Evolutionary conservation across 2,329 filamentous ascomycete genomes (phyloP).

Genomic region (Penicillium frequentans): DNA sequence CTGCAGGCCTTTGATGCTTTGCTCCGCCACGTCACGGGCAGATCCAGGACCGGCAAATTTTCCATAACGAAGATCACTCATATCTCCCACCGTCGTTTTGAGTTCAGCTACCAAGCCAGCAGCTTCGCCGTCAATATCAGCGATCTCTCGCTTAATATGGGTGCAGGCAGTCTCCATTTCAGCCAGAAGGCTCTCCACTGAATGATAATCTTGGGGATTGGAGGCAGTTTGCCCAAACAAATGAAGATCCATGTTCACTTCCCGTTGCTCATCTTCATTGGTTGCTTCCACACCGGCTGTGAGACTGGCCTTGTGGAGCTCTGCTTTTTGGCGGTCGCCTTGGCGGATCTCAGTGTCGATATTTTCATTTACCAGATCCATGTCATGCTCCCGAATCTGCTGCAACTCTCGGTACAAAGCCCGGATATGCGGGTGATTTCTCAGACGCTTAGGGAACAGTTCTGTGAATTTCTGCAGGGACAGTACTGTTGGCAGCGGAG

Average conservation of each 20-base stretch:
- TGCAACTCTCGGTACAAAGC: slow-evolving; percentile 78
- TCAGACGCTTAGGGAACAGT: slow-evolving; percentile 69
- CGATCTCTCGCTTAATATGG: slow-evolving; percentile 68
- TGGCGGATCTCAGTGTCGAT: slow-evolving; percentile 40
- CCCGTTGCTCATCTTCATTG: slow-evolving; percentile 34
- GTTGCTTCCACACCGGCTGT: slow-evolving; percentile 36
- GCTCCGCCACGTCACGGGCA: slow-evolving; percentile 62
- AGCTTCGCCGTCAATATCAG: slow-evolving; percentile 65
- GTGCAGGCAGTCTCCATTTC: slow-evolving; percentile 67
- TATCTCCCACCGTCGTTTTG: slow-evolving; percentile 64
- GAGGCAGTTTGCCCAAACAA: slow-evolving; percentile 56
- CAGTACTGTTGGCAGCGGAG: slow-evolving; percentile 70
- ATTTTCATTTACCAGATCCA: slow-evolving; percentile 65
- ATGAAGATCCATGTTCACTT: slow-evolving; percentile 53
- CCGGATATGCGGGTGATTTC: slow-evolving; percentile 66
- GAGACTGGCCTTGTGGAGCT: slow-evolving; percentile 35
- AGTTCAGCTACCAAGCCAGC: slow-evolving; percentile 61
- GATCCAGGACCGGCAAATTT: slow-evolving; percentile 57
- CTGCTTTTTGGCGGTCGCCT: slow-evolving; percentile 39
- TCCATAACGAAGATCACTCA: slow-evolving; percentile 83
- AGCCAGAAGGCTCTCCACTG: slow-evolving; percentile 63
- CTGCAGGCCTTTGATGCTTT: slow-evolving; percentile 67
- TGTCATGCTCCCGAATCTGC: slow-evolving; percentile 66
- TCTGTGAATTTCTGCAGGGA: slow-evolving; percentile 73
- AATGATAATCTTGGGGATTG: slow-evolving; percentile 54